These are phyloP conservation scores for Trichoderma guizhouense DNA, from an alignment of 2,329 filamentous ascomycete species.

Conservation along the genomic window DNA sequence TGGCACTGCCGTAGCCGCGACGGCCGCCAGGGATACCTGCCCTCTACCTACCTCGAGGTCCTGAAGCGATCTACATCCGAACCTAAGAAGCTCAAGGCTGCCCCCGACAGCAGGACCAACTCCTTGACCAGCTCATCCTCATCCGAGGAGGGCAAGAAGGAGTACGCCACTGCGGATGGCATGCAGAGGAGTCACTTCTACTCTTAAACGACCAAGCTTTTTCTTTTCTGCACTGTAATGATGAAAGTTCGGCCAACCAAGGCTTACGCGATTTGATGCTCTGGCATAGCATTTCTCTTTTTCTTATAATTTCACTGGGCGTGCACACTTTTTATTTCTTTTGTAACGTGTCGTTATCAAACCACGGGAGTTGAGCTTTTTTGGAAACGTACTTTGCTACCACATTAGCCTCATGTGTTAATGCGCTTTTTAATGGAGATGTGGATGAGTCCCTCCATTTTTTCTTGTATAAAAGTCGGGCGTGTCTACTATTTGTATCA, in stretches of 20 bases:
- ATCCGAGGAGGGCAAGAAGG: constrained; percentile 45
- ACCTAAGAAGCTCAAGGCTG: constrained; percentile 51
- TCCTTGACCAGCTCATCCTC: constrained; percentile 47
- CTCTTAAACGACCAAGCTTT: constrained; percentile 37
- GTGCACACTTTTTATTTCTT: background rate
- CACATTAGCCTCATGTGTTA: constrained; percentile 8
- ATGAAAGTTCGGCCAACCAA: background rate
- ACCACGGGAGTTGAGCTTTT: background rate
- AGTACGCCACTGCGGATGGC: constrained; percentile 51
- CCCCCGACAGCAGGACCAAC: constrained; percentile 48
- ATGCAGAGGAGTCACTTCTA: constrained; percentile 60
- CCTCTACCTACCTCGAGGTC: constrained; percentile 84
- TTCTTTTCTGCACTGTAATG: background rate
- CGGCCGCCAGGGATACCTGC: constrained; percentile 86
- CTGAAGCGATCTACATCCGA: constrained; percentile 51
- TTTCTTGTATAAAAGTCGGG: constrained; percentile 11
- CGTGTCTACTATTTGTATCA: constrained; percentile 1
- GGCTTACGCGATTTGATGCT: constrained; percentile 2
- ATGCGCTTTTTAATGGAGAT: background rate
- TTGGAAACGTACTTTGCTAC: background rate
- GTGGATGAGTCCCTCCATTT: background rate
- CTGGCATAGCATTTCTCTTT: constrained; percentile 4
- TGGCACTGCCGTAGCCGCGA: constrained; percentile 92
- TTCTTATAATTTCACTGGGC: background rate
- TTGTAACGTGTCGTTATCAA: background rate